Evolutionary conservation across 2,329 filamentous ascomycete species (phyloP), one percentile per base, ranked within the genome.

Genomic region (Annulohypoxylon truncatum): DNA sequence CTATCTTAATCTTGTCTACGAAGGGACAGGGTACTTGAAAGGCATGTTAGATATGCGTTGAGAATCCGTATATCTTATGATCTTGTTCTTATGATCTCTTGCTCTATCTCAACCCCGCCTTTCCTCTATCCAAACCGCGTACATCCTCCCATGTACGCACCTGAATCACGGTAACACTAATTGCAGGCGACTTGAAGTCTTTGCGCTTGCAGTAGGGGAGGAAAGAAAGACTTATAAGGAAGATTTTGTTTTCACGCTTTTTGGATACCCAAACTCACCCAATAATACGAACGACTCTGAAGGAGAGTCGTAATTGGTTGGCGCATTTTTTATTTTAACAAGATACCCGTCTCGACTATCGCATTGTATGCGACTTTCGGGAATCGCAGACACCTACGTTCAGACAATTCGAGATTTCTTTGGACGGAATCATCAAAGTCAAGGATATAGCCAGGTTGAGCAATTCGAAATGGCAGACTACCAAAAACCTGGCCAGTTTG

Each of bases 101-200:
- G 57, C 12, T 61, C 29, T 44, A 18, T 53, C 46, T 56, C 31
- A 20, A 66, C 42, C 44, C 46, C 38, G 38, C 28, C 28, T 8
- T 53, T 46, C 12, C 44, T 31, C 44, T 20, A 24, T 15, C 15
- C 26, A 44, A 13, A 24, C 24, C 20, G 50, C 38, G 64, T 47
- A 35, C 48, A 62, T 62, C 47, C 13, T 28, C 55, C 10, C 13
- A 85, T 85, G 83, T 80, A 82, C 81, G 81, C 73, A 62, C 63
- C 70, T 61, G 42, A 50, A 68, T 71, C 66, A 70, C 77, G 73
- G 78, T 85, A 84, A 78, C 71, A 75, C 70, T 61, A 74, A 70
- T 79, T 78, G 85, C 85, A 85, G 79, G 86, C 86, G 86, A 89
- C 86, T 89, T 88, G 73, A 78, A 85, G 86, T 88, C 86, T 89